Conservation (phyloP, 140 eudicot genomes). For the Eryngium alpinum region DNA sequence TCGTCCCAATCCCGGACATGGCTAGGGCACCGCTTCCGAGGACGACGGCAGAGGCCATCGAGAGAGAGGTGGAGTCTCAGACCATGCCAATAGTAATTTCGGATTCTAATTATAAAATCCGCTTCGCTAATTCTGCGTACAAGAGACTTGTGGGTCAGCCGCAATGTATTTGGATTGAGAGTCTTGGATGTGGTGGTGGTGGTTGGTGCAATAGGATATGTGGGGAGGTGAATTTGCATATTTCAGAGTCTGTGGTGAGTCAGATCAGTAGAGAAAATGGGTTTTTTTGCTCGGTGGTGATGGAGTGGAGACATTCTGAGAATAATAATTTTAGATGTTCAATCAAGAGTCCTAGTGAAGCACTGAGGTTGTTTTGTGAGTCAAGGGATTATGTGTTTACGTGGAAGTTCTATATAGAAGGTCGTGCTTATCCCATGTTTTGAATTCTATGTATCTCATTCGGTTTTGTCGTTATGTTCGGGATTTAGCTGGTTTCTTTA, state of each 20-base stretch:
- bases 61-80: slow-evolving; percentile 51
- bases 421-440: too few relatives aligned
- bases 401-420: slow-evolving; percentile 64
- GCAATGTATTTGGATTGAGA: slow-evolving; percentile 58
- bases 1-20: too few relatives aligned
- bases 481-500: too few relatives aligned
- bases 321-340: slow-evolving; percentile 31
- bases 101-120: slow-evolving; percentile 61
- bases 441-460: too few relatives aligned
- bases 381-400: slow-evolving; percentile 55
- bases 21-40: too few relatives aligned
- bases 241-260: slow-evolving; percentile 15
- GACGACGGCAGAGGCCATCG: slow-evolving; percentile 54
- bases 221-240: slow-evolving; percentile 62
- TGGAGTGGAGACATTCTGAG: slow-evolving; percentile 63
- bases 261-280: slow-evolving; percentile 25
- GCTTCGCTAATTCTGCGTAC: slow-evolving; percentile 73
- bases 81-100: slow-evolving; percentile 63
- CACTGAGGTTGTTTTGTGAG: slow-evolving; percentile 41
- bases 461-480: too few relatives aligned
- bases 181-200: background rate
- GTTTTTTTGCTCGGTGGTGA: slow-evolving; percentile 53
- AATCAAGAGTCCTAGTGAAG: slow-evolving; percentile 52
- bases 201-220: slow-evolving; percentile 54
- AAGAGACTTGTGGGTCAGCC: slow-evolving; percentile 87